Conservation (phyloP, 1,284 basidiomycete genomes). For the Rhodotorula sp. region DNA sequence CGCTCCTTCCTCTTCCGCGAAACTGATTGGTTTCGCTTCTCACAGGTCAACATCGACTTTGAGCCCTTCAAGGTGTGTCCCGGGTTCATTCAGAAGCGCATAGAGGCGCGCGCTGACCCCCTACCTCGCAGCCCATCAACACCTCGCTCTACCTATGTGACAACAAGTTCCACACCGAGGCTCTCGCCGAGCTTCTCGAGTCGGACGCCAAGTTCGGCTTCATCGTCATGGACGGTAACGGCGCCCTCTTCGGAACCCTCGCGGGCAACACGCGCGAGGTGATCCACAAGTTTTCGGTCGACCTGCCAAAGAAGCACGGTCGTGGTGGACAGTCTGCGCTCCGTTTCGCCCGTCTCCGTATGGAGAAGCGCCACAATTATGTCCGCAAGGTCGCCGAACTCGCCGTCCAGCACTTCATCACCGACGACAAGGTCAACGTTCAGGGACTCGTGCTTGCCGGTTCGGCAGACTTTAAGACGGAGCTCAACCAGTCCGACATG, state of each 20-base stretch:
- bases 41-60: conserved; percentile 68
- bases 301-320: conserved; percentile 94
- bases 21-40: background rate
- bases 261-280: conserved; percentile 97
- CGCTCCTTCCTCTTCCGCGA: background rate
- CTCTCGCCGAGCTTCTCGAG: conserved; percentile 92
- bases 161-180: conserved; percentile 99
- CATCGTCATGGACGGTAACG: conserved; percentile 99
- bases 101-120: background rate
- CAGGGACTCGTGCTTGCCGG: conserved; percentile 96
- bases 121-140: conserved; percentile 74
- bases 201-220: conserved; percentile 98
- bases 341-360: conserved; percentile 99
- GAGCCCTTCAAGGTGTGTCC: conserved; percentile 61
- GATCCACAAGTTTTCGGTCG: conserved; percentile 96
- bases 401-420: conserved; percentile 97
- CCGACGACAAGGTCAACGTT: conserved; percentile 97
- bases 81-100: conserved; percentile 46
- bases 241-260: conserved; percentile 91
- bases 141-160: conserved; percentile 98
- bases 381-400: conserved; percentile 97
- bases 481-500: conserved; percentile 93
- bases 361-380: conserved; percentile 99
- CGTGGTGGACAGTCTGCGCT: conserved; percentile 99
- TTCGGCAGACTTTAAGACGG: conserved; percentile 98